Evolutionary conservation across 2,329 filamentous ascomycete species (phyloP), one percentile per base, ranked within the genome.

Genomic region (Akanthomyces muscarius): DNA sequence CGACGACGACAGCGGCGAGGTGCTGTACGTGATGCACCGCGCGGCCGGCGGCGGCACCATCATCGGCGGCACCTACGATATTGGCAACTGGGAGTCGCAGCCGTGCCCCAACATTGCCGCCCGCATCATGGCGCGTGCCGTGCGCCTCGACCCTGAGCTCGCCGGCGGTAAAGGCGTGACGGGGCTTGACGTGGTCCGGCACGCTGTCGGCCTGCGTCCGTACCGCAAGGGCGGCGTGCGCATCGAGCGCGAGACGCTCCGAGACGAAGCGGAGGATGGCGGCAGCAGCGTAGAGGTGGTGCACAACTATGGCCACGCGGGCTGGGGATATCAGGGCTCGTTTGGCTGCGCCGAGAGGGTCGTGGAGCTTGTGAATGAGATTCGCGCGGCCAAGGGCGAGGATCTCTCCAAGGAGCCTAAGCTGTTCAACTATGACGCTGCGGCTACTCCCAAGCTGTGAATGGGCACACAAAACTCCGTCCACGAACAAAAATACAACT

Each of bases 41-140:
- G 90, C 92, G 1, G 83, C 82, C 0, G 84, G 84, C n/a, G 93
- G 92, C 23, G 93, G 93, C 13, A 95, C 91, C 0, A 82, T 97
- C 48, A 78, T 97, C 2, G 93, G 92, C n/a, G 93, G 93, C 2
- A 94, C 88, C 53, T 90, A 96, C 70, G 88, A 92, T 73, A 85
- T 89, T 69, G 83, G 87, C 33, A 89, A 87, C 70, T 96, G 91
- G 91, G 90, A 95, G 68, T 83, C 86, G 44, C 83, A 88, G 67
- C 87, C 89, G 0, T 92, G 97, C 69, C 88, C 89, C 0, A 91
- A 90, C 71, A 81, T 92, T n/a, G 91, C 92, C 0, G 76, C 83
- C 61, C 83, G 92, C 14, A 96, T 97, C 72, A 95, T 97, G 90
- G 87, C 88, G 75, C 84, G 92, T n/a, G 82, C 83, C 25, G 80